phyloP scores from a whole-genome alignment of 2,329 filamentous ascomycete genomes.

The Stagonosporopsis chrysanthemi region DNA sequence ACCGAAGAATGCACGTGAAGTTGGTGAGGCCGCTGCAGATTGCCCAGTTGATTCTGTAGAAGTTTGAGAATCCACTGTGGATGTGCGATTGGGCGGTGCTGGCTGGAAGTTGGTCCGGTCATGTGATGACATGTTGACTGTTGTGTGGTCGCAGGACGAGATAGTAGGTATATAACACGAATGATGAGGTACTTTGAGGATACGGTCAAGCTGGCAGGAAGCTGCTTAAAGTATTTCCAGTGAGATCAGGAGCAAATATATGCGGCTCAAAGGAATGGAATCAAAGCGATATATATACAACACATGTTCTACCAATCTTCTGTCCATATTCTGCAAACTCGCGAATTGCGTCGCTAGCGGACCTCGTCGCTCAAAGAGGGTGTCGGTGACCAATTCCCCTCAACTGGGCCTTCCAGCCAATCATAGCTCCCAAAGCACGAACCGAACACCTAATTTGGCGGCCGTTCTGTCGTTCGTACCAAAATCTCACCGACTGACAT shows the following conservation, averaged over 20 bases:
- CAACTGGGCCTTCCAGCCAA: constrained; percentile 20
- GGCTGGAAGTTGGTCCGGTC: constrained; percentile 35
- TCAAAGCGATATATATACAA: constrained; percentile 27
- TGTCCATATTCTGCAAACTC: constrained; percentile 20
- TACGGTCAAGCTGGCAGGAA: neutral
- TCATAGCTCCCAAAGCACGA: constrained; percentile 7
- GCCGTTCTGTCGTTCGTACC: constrained; percentile 12
- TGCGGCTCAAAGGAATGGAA: constrained; percentile 37
- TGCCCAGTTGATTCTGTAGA: constrained; percentile 35
- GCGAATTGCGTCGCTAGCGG: constrained; percentile 10
- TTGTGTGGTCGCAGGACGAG: neutral
- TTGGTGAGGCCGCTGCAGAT: constrained; percentile 31
- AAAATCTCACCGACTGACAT: constrained; percentile 43
- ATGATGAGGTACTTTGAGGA: neutral
- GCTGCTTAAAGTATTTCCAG: constrained; percentile 17
- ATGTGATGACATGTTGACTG: constrained; percentile 35
- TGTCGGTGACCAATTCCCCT: constrained; percentile 20
- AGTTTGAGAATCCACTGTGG: constrained; percentile 39
- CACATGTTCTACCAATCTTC: constrained; percentile 14
- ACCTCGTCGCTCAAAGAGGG: constrained; percentile 15
- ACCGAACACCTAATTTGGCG: constrained; percentile 22
- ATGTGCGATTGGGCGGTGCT: constrained; percentile 41
- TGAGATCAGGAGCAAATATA: constrained; percentile 22
- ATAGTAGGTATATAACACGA: neutral
- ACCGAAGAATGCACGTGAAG: constrained; percentile 47